A percentile compares a stretch with the other conserved stretches of the same genome.
These are phyloP conservation scores for Chamaecyparis obtusa DNA, from an alignment of 75 land plant genomes.

Conservation along the genomic window DNA sequence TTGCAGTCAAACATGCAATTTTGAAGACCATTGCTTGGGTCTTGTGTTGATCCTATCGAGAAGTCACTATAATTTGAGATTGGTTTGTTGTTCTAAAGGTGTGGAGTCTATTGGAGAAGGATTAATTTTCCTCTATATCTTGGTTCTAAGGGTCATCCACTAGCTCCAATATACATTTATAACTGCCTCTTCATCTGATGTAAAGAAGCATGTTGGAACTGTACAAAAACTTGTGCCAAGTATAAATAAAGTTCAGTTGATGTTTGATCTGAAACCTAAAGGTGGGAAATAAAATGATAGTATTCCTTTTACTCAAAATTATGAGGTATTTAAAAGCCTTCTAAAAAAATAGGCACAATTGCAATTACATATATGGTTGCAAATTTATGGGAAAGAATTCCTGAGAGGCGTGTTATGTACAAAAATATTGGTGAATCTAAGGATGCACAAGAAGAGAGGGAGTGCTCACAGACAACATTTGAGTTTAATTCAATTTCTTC, in stretches of 20 bases:
- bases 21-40: too few species aligned
- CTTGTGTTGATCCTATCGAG: too few species aligned
- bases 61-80: too few species aligned
- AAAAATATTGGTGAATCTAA: slow-evolving; percentile 19
- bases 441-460: slow-evolving; percentile 21
- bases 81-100: too few species aligned
- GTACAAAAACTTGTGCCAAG: slow-evolving; percentile 10
- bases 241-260: neutral
- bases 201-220: neutral
- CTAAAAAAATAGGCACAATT: slow-evolving; percentile 23
- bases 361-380: slow-evolving; percentile 25
- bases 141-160: too few species aligned
- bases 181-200: slow-evolving; percentile 22
- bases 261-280: slow-evolving; percentile 15
- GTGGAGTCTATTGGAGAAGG: too few species aligned
- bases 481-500: slow-evolving; percentile 23
- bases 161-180: too few species aligned
- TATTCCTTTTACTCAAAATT: neutral
- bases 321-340: neutral
- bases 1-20: too few species aligned
- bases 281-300: neutral
- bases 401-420: neutral
- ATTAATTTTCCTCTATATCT: too few species aligned
- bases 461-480: slow-evolving; percentile 19
- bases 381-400: slow-evolving; percentile 14